Base-by-base conservation (phyloP, 495 filamentous ascomycete species). In the Viridothelium virens region DNA sequence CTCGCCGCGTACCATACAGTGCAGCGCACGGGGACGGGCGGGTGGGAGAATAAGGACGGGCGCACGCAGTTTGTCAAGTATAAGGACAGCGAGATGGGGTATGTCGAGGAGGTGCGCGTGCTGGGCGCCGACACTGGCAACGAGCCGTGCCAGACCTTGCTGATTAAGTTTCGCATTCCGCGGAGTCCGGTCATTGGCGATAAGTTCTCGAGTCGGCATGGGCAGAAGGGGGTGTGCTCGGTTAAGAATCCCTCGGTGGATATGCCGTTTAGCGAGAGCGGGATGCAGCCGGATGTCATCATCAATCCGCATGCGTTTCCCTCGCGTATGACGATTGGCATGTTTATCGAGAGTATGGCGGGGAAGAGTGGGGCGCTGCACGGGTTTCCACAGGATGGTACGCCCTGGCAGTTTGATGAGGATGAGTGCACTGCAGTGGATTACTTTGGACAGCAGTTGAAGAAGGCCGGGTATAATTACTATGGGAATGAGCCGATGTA, bases 291-390 rank as follows among this genome's bases (percentile, higher is more conserved):
- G 3, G 94, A 98, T 76, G 81, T 96, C 71, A 98, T 98, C 74
- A 98, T 98, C 80, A 98, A 98, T 78, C 94, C 94, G 67, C 94
- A 98, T 83, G 94, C 94, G 77, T 98, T 98, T 84, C 94, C 94
- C n/a, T 97, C 94, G 65, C 93, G 94, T 77, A 98, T 98, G 94
- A 98, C 94, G 34, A 98, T 98, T 75, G 94, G 94, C 75, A 97
- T 97, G 89, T 97, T 98, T 80, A 87, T 98, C 70, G 94, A 98
- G 78, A 96, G 92, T 6, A 84, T 98, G 67, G 94, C 94, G 33
- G 94, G 94, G 39, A 98, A 98, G 79, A 84, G 92, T 18, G 94
- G 94, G 11, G 89, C 94, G 38, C 84, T 98, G 62, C 94, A 98
- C 74, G 94, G 94, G 46, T 83, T 96, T 38, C 88, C 94, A 11